Conservation (phyloP, 192 early-diverging fungal species). For the Glomus cerebriforme region DNA sequence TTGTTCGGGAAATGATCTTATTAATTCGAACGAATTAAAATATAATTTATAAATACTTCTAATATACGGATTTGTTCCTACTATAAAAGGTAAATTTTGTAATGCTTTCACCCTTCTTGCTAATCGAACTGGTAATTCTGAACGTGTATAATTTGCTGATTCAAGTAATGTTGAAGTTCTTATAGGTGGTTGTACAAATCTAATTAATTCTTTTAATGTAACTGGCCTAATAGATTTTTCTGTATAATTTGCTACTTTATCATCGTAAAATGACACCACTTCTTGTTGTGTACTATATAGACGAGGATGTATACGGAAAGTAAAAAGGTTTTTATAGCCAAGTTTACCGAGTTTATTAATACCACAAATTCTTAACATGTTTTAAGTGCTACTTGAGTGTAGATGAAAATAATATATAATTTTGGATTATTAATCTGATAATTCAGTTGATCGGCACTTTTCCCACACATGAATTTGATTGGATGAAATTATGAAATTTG, state of each 20-base stretch:
- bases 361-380: too few relatives aligned
- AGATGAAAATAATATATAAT: too few relatives aligned
- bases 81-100: conserved; percentile 92
- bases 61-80: conserved; percentile 95
- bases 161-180: conserved; percentile 54
- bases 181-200: conserved; percentile 69
- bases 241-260: conserved; percentile 51
- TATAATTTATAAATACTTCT: conserved; percentile 80
- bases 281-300: background rate
- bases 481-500: too few relatives aligned
- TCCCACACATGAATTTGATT: too few relatives aligned
- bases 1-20: conserved; percentile 62
- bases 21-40: conserved; percentile 61
- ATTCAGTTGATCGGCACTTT: too few relatives aligned
- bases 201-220: conserved; percentile 75
- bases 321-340: too few relatives aligned
- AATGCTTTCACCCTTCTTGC: conserved; percentile 85
- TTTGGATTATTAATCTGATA: too few relatives aligned
- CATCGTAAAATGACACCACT: conserved; percentile 23
- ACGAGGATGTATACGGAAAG: too few relatives aligned
- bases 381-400: too few relatives aligned
- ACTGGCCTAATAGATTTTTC: conserved; percentile 63
- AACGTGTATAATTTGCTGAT: conserved; percentile 65
- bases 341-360: too few relatives aligned
- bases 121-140: conserved; percentile 87